These are phyloP conservation scores for Penstemon davidsonii DNA, from an alignment of 257 asterid genomes.

Conservation along the genomic window DNA sequence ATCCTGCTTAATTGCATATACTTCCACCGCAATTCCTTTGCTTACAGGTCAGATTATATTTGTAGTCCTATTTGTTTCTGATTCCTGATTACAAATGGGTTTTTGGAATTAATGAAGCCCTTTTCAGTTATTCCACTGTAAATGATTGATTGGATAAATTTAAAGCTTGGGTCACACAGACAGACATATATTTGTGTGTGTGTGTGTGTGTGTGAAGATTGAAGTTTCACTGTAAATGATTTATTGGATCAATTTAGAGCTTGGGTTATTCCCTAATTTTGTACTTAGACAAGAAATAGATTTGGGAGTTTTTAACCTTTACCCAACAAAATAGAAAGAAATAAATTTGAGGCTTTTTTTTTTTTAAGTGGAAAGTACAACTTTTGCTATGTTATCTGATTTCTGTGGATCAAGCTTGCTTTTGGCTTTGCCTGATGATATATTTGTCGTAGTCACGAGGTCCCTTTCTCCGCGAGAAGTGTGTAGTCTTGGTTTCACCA, in stretches of 20 bases:
- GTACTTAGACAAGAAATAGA: neutral
- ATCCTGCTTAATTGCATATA: neutral
- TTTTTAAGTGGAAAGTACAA: neutral
- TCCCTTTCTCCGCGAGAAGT: conserved; percentile 69
- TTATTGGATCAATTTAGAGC: conserved; percentile 19
- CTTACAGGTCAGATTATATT: conserved; percentile 21
- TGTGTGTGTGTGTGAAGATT: too few species aligned
- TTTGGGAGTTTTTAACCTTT: neutral
- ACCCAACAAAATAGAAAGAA: neutral
- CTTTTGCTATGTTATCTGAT: conserved; percentile 46
- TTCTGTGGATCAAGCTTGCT: conserved; percentile 62
- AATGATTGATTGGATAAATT: conserved; percentile 23
- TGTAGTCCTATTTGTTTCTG: neutral
- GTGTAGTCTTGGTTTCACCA: conserved; percentile 69
- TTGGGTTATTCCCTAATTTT: neutral
- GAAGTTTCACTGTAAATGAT: conserved; percentile 7
- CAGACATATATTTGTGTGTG: neutral
- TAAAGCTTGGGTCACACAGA: neutral
- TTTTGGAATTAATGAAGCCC: conserved; percentile 9
- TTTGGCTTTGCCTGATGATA: conserved; percentile 73
- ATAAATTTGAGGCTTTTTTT: neutral
- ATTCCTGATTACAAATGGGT: conserved; percentile 21
- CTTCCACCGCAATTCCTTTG: conserved; percentile 4
- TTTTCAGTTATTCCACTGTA: conserved; percentile 7
- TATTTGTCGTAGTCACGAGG: conserved; percentile 49